phyloP scores from a whole-genome alignment of 306 rosid genomes.

The Vigna hirtella region DNA sequence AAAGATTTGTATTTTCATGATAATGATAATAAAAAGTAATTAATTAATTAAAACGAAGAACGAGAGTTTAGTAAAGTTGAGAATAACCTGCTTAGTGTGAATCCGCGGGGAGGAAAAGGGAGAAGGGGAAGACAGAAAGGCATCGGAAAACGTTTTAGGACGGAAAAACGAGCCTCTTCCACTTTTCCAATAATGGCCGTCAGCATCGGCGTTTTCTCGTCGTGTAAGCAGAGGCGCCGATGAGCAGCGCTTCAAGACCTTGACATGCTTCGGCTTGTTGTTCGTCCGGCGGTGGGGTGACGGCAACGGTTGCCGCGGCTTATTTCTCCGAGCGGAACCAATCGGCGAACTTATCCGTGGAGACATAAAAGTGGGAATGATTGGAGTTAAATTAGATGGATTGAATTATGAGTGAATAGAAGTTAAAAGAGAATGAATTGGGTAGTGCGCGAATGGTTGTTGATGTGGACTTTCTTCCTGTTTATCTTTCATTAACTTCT shows the following conservation, averaged over 20 bases:
- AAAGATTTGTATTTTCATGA: not conserved
- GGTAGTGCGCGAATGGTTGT: not conserved
- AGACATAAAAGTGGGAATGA: conserved; percentile 49
- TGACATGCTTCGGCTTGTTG: conserved; percentile 48
- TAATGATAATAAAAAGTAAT: not conserved
- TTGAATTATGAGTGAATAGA: not conserved
- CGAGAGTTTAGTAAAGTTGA: not conserved
- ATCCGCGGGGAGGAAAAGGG: conserved; percentile 53
- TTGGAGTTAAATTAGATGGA: not conserved
- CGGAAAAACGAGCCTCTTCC: conserved; percentile 42
- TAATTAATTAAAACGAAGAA: not conserved
- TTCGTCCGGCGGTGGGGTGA: conserved; percentile 41
- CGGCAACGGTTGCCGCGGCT: conserved; percentile 59
- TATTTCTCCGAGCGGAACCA: conserved; percentile 40
- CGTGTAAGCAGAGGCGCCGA: conserved; percentile 66
- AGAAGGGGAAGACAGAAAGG: conserved; percentile 67
- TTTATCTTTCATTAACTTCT: no score
- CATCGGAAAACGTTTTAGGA: conserved; percentile 54
- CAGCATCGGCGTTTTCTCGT: not conserved
- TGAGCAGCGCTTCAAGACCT: conserved; percentile 59
- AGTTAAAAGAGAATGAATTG: not conserved
- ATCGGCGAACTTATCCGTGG: conserved; percentile 46
- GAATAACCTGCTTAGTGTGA: conserved; percentile 41
- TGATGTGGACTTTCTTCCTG: not conserved
- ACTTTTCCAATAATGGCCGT: not conserved